Conservation (phyloP, 2,329 filamentous ascomycete species). For the Penicillium sp. region DNA sequence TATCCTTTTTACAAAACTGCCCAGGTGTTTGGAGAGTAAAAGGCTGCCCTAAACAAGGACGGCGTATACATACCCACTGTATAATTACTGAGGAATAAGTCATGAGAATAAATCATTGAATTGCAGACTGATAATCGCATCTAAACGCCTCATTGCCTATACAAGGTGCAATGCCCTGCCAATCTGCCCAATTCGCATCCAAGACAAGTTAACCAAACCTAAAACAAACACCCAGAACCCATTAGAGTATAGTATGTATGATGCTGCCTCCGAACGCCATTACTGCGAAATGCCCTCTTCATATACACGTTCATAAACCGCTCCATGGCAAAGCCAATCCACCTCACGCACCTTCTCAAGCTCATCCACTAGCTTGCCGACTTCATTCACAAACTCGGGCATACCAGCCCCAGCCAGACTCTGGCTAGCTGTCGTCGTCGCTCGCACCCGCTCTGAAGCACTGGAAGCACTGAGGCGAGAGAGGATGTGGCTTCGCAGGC, state of each 20-base stretch:
- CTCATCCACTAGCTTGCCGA: conserved; percentile 63
- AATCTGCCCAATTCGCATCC: background rate
- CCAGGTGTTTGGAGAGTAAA: no score
- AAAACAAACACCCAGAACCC: background rate
- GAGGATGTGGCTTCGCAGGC: conserved; percentile 60
- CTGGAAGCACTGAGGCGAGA: conserved; percentile 64
- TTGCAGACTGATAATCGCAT: no score
- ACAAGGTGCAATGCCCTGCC: background rate
- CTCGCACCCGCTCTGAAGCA: conserved; percentile 61
- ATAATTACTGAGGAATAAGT: no score
- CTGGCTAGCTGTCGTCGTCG: conserved; percentile 62
- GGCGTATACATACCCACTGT: no score
- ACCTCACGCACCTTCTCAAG: conserved; percentile 62
- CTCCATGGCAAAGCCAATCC: conserved; percentile 61
- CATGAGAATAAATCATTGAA: no score
- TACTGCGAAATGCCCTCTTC: conserved; percentile 29
- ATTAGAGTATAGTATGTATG: conserved; percentile 10
- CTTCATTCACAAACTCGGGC: conserved; percentile 64
- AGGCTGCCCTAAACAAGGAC: no score
- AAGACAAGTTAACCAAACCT: background rate
- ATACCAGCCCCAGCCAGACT: conserved; percentile 63
- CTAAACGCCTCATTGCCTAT: background rate
- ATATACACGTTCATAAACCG: conserved; percentile 60
- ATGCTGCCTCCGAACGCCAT: conserved; percentile 16
- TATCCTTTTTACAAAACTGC: no score